Conservation (phyloP, 2,329 filamentous ascomycete species). For the Beauveria caledonica region DNA sequence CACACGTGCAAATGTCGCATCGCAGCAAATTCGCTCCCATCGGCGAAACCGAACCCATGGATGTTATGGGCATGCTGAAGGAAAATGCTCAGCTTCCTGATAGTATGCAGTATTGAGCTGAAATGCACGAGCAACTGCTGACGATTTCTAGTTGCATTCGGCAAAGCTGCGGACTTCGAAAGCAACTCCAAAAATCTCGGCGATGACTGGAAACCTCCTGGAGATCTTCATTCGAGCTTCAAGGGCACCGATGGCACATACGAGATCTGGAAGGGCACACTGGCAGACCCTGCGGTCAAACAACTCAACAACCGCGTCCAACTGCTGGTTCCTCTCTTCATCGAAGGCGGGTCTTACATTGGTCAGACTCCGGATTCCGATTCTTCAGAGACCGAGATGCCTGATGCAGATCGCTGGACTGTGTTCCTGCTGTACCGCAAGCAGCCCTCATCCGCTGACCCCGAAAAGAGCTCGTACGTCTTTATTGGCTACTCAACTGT, state of each 20-base stretch:
- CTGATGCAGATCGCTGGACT: slow-evolving; percentile 77
- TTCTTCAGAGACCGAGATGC: slow-evolving; percentile 58
- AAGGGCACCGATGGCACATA: slow-evolving; percentile 54
- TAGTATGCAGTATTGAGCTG: slow-evolving; percentile 35
- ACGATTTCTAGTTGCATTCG: slow-evolving; percentile 52
- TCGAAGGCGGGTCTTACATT: slow-evolving; percentile 83
- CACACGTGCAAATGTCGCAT: slow-evolving; percentile 63
- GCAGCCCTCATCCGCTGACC: slow-evolving; percentile 32
- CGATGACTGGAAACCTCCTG: slow-evolving; percentile 61
- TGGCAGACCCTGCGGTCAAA: slow-evolving; percentile 61
- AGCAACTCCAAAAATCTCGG: slow-evolving; percentile 40
- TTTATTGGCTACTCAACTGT: slow-evolving; percentile 87
- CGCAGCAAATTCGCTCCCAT: slow-evolving; percentile 61
- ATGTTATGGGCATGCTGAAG: slow-evolving; percentile 58
- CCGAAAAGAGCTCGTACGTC: slow-evolving; percentile 54
- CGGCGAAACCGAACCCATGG: slow-evolving; percentile 59
- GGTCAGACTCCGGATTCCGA: slow-evolving; percentile 35
- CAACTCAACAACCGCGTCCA: slow-evolving; percentile 73
- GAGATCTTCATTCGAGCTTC: slow-evolving; percentile 59
- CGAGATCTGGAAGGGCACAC: slow-evolving; percentile 75
- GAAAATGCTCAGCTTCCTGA: slow-evolving; percentile 60
- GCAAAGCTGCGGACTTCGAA: slow-evolving; percentile 54
- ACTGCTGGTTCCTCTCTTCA: slow-evolving; percentile 76
- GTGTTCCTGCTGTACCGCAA: slow-evolving; percentile 81
- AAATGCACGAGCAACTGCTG: slow-evolving; percentile 4